These are phyloP conservation scores for Simplicillium aogashimaense DNA, from an alignment of 2,329 filamentous ascomycete species.

Conservation along the genomic window DNA sequence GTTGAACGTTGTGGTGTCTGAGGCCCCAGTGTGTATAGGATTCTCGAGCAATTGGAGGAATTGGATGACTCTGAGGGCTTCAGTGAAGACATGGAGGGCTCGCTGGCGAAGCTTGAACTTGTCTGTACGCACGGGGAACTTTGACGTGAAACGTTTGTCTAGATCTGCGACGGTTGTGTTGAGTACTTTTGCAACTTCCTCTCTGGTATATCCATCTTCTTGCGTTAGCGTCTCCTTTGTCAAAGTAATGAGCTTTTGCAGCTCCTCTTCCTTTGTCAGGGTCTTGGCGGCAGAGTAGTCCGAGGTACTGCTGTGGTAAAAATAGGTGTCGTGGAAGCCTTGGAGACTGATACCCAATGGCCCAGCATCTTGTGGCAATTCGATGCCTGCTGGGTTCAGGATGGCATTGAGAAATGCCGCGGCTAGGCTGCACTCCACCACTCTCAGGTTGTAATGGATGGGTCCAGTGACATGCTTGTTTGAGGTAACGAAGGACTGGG, in stretches of 20 bases:
- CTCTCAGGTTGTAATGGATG: constrained; percentile 91
- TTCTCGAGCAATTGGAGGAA: constrained; percentile 72
- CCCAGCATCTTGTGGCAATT: constrained; percentile 66
- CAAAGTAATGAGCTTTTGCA: constrained; percentile 61
- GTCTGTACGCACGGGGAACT: constrained; percentile 81
- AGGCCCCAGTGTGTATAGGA: constrained; percentile 24
- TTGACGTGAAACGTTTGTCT: constrained; percentile 69
- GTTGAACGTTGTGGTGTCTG: constrained; percentile 53
- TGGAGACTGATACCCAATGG: constrained; percentile 76
- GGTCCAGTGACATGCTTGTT: constrained; percentile 94
- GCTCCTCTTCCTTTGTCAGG: constrained; percentile 50
- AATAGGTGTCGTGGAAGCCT: constrained; percentile 80
- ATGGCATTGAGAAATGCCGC: constrained; percentile 56
- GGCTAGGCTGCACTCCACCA: constrained; percentile 89
- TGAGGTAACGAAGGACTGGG: constrained; percentile 85
- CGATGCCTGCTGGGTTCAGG: constrained; percentile 44
- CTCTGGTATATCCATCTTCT: constrained; percentile 77
- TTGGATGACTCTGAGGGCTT: constrained; percentile 74
- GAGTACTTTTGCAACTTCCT: constrained; percentile 69
- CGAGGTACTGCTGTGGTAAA: constrained; percentile 35
- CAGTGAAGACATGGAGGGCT: constrained; percentile 81
- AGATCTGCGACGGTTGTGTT: constrained; percentile 61
- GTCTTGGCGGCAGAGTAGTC: constrained; percentile 31
- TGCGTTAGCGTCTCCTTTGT: constrained; percentile 62
- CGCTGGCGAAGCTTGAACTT: constrained; percentile 81